Base-by-base conservation (phyloP, 768 basidiomycete genomes). In the Phlebiopsis gigantea region DNA sequence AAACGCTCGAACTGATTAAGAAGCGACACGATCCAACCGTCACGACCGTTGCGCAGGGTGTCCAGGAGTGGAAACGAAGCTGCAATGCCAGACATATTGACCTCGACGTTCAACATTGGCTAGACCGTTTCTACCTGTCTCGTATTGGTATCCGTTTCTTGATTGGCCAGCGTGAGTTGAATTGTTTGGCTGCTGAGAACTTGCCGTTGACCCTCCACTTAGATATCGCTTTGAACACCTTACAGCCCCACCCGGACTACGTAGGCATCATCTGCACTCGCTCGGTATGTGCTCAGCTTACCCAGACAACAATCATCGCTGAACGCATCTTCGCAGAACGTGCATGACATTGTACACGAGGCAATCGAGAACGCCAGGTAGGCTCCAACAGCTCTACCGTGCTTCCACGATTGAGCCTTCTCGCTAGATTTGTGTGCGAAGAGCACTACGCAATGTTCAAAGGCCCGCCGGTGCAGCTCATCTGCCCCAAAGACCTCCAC, bases 201-300 rank as follows among this genome's bases (percentile, higher is more conserved):
- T n/a, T n/a, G n/a, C n/a, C n/a, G n/a, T 17, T 25, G 28, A 30
- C 24, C 6, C 2, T 56, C 31, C 29, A 28, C n/a, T 5, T 41
- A 95, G 93, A 99, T 65, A 89, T 99, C 57, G 95, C 96, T 1
- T 76, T 99, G 41, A 98, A 98, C 71, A 93, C 87, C 0, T 84
- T 95, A 43, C 86, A 92, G 60, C 81, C 94, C 0, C 94, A 98
- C 67, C 77, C 79, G 47, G 88, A 93, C 68, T 96, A 94, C 66
- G 97, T 99, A 25, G 96, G 97, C 8, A 98, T 99, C 66, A 98
- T 98, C 67, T 97, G 93, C 71, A 98, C 92, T 1, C 79, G 90
- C 66, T 88, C 94, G 1, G 88, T 90, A 61, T 62, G 87, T 79
- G 41, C 45, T 28, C 43, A 39, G 17, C 22, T 22, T 51, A 53